Percentiles rank a stretch among this genome's conserved stretches.
phyloP scores from a whole-genome alignment of 768 basidiomycete species.

The Rossbeevera mucosa region DNA sequence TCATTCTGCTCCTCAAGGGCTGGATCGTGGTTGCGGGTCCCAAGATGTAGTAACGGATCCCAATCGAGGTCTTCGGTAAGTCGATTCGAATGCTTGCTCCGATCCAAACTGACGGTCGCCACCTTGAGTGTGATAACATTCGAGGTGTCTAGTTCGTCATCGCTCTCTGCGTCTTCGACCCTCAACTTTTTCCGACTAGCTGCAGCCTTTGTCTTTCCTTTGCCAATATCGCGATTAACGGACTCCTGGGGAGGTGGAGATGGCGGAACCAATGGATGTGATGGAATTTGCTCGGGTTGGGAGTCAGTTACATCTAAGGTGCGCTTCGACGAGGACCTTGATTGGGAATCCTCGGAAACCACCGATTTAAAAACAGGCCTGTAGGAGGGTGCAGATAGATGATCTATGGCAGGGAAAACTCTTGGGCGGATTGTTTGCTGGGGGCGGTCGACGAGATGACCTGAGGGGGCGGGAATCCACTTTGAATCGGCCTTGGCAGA shows the following conservation, averaged over 20 bases:
- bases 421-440: slow-evolving; percentile 4
- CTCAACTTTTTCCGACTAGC: slow-evolving; percentile 48
- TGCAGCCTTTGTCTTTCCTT: slow-evolving; percentile 36
- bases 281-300: slow-evolving; percentile 4
- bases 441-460: neutral
- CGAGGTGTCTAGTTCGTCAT: slow-evolving; percentile 19
- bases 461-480: neutral
- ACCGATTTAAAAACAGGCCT: neutral
- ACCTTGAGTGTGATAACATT: slow-evolving; percentile 22
- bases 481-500: slow-evolving; percentile 6
- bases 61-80: slow-evolving; percentile 21
- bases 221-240: slow-evolving; percentile 31
- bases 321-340: slow-evolving; percentile 41
- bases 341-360: slow-evolving; percentile 7
- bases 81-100: slow-evolving; percentile 8
- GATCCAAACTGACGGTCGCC: slow-evolving; percentile 10
- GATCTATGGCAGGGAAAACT: slow-evolving; percentile 13
- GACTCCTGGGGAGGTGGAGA: slow-evolving; percentile 55
- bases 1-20: slow-evolving; percentile 12
- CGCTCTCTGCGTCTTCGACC: slow-evolving; percentile 31
- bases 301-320: slow-evolving; percentile 33
- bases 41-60: slow-evolving; percentile 28
- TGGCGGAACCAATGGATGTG: slow-evolving; percentile 50
- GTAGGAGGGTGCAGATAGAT: neutral
- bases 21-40: slow-evolving; percentile 23